These are phyloP conservation scores for Phyllostachys edulis DNA, from an alignment of 176 grass and related monocot species.

Conservation along the genomic window DNA sequence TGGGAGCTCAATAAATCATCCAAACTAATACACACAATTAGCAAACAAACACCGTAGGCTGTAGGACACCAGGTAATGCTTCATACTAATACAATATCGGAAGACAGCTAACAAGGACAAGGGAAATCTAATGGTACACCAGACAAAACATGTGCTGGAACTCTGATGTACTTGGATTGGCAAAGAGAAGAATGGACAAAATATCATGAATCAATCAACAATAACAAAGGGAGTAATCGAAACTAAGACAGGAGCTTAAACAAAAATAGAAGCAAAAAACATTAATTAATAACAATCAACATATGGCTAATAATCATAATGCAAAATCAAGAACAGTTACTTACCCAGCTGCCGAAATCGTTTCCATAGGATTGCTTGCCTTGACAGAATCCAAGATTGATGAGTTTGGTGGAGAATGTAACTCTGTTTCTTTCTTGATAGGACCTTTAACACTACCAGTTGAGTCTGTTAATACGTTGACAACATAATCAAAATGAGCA, in stretches of 20 bases:
- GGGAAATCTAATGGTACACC: not conserved
- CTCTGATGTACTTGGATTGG: not conserved
- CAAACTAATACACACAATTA: not conserved
- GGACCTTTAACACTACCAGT: constrained; percentile 33
- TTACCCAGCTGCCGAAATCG: constrained; percentile 39
- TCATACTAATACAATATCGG: not conserved
- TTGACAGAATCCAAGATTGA: constrained; percentile 33
- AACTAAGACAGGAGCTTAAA: constrained; percentile 2
- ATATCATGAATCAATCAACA: constrained; percentile 4
- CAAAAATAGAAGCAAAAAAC: constrained; percentile 7
- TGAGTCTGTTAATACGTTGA: constrained; percentile 29
- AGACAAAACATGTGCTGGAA: not conserved
- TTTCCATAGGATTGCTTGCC: constrained; percentile 36
- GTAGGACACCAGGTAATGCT: not conserved
- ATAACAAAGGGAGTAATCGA: not conserved
- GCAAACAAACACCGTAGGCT: not conserved
- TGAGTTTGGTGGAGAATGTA: constrained; percentile 28
- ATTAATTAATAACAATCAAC: not conserved
- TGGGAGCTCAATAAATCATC: constrained; percentile 11
- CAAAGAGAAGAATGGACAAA: constrained; percentile 14
- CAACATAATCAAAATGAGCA: not conserved
- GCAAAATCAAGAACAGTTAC: not conserved
- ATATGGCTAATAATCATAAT: not conserved
- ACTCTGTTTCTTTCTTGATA: constrained; percentile 54
- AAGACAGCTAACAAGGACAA: constrained; percentile 8